phyloP scores from a whole-genome alignment of 1,284 basidiomycete genomes.

The Pseudozyma tsukubaensis region DNA sequence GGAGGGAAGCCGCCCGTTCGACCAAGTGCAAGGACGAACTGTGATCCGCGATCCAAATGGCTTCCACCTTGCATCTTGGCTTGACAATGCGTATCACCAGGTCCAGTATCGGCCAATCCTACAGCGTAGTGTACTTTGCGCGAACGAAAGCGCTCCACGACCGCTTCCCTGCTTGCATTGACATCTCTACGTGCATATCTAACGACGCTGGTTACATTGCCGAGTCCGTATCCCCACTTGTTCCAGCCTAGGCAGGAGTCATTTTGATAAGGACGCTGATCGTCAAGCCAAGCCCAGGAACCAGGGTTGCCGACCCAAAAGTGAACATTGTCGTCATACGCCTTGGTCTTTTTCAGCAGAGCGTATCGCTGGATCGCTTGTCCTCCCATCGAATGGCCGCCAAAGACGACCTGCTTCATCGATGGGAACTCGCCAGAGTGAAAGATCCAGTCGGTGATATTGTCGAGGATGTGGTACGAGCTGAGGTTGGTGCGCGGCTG shows the following conservation, averaged over 20 bases:
- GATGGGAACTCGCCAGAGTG: slow-evolving; percentile 53
- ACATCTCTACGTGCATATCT: slow-evolving; percentile 56
- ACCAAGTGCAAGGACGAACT: slow-evolving; percentile 52
- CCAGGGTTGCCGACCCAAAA: slow-evolving; percentile 66
- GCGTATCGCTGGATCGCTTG: slow-evolving; percentile 60
- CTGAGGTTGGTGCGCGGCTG: slow-evolving; percentile 34
- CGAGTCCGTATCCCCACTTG: slow-evolving; percentile 60
- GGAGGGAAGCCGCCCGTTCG: slow-evolving; percentile 48
- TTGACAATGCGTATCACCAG: slow-evolving; percentile 62
- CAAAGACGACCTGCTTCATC: slow-evolving; percentile 63
- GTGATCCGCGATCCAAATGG: slow-evolving; percentile 61
- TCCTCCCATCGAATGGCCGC: slow-evolving; percentile 65
- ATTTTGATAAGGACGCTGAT: slow-evolving; percentile 46
- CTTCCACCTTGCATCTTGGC: slow-evolving; percentile 60
- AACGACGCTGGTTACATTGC: slow-evolving; percentile 38
- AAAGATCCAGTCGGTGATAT: slow-evolving; percentile 56
- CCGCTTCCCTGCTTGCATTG: slow-evolving; percentile 37
- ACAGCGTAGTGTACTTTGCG: slow-evolving; percentile 57
- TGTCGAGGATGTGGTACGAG: slow-evolving; percentile 58
- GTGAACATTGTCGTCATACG: slow-evolving; percentile 58
- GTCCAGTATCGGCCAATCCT: slow-evolving; percentile 60
- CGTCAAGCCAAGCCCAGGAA: slow-evolving; percentile 58
- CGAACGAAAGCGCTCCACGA: slow-evolving; percentile 50
- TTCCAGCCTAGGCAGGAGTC: slow-evolving; percentile 24
- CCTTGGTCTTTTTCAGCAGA: slow-evolving; percentile 55